Evolutionary conservation across 2,329 filamentous ascomycete genomes (phyloP).

Genomic region (Reticulascus tulasneorum): DNA sequence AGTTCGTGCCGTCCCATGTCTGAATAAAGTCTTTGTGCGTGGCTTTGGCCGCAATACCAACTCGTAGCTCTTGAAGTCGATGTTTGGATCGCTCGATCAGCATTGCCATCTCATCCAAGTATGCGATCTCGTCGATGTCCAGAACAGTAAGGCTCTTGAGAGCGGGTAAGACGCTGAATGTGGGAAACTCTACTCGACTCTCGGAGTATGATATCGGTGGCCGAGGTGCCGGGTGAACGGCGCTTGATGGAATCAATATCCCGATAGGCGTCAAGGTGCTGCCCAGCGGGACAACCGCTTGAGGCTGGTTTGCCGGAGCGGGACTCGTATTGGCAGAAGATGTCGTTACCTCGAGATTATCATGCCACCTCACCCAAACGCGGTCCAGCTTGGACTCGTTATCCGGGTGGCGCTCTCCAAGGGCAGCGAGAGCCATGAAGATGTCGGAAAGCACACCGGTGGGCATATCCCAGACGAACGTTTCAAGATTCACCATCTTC

Average conservation of each 20-base stretch:
- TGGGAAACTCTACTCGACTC: slow-evolving; percentile 69
- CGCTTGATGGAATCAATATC: slow-evolving; percentile 27
- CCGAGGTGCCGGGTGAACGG: slow-evolving; percentile 24
- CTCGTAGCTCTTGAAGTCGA: slow-evolving; percentile 64
- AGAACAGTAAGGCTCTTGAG: slow-evolving; percentile 72
- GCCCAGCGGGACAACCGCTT: slow-evolving; percentile 24
- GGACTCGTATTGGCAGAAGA: slow-evolving; percentile 26
- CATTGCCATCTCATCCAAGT: slow-evolving; percentile 77
- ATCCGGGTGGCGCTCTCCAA: slow-evolving; percentile 57
- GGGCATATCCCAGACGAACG: slow-evolving; percentile 86
- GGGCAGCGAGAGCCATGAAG: slow-evolving; percentile 71
- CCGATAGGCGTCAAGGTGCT: slow-evolving; percentile 38
- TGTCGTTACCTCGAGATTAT: slow-evolving; percentile 54
- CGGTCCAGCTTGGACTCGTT: slow-evolving; percentile 64
- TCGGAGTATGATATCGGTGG: slow-evolving; percentile 45
- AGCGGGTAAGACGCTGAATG: slow-evolving; percentile 72
- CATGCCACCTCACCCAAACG: slow-evolving; percentile 80
- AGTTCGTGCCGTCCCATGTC: slow-evolving; percentile 57
- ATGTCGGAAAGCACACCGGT: slow-evolving; percentile 78
- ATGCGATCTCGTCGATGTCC: slow-evolving; percentile 78
- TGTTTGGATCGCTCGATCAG: slow-evolving; percentile 68
- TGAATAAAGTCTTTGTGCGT: slow-evolving; percentile 49
- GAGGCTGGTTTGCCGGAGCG: slow-evolving; percentile 10
- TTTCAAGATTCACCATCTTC: slow-evolving; percentile 77
- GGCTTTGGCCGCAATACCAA: slow-evolving; percentile 61